A percentile compares a stretch with the other conserved stretches of the same genome.
Evolutionary conservation across 2,329 filamentous ascomycete genomes (phyloP).

Genomic region (Podosphaera aphanis): DNA sequence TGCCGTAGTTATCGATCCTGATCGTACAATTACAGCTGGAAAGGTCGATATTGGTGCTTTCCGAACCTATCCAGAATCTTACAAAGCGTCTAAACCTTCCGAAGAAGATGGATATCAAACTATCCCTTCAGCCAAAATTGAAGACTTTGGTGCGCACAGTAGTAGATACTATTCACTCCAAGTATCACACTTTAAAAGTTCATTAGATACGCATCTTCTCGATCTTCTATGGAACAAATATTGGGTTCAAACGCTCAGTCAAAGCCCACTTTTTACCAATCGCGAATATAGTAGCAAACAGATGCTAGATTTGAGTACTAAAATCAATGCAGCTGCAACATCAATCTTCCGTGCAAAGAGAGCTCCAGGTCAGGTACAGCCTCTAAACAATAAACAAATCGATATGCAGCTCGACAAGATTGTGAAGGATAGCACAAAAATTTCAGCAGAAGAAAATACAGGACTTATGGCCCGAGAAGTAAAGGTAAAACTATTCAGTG

Average conservation of each 20-base stretch:
- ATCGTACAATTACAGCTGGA: constrained; percentile 79
- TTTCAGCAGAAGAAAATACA: constrained; percentile 27
- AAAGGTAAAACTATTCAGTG: constrained; percentile 26
- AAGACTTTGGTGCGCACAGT: constrained; percentile 85
- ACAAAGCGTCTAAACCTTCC: constrained; percentile 30
- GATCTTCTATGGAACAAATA: constrained; percentile 96
- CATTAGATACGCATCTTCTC: constrained; percentile 65
- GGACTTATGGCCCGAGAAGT: constrained; percentile 22
- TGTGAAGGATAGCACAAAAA: constrained; percentile 30
- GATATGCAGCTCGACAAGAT: constrained; percentile 29
- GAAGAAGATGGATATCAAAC: constrained; percentile 39
- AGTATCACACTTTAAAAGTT: constrained; percentile 84
- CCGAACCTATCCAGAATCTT: constrained; percentile 60
- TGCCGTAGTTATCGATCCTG: constrained; percentile 87
- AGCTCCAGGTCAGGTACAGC: neutral
- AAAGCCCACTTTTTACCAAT: constrained; percentile 74
- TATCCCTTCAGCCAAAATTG: constrained; percentile 79
- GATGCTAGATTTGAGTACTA: constrained; percentile 66
- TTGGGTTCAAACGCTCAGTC: constrained; percentile 88
- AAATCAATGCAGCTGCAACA: constrained; percentile 43
- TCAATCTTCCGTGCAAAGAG: constrained; percentile 18
- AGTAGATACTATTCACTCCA: constrained; percentile 78
- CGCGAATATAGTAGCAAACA: constrained; percentile 84
- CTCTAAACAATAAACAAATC: constrained; percentile 7
- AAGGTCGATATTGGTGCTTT: constrained; percentile 95